Conservation (phyloP, 257 asterid genomes). For the Solanum piurae region DNA sequence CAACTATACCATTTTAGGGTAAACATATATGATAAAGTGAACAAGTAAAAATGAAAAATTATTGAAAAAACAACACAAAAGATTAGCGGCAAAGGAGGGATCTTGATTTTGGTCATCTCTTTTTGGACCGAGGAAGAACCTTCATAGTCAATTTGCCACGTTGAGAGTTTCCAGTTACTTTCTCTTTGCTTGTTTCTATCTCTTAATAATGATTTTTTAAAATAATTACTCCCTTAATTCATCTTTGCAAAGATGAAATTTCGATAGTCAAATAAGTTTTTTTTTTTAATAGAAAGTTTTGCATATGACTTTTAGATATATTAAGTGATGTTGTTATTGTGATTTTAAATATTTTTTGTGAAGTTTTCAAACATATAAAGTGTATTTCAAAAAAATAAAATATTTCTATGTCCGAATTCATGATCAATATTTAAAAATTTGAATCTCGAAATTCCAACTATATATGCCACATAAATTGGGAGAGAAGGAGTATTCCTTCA, state of each 20-base stretch:
- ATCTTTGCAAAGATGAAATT: neutral
- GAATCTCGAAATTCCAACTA: neutral
- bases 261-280: too few species aligned
- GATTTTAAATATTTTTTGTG: neutral
- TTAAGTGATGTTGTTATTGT: neutral
- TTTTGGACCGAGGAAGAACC: neutral
- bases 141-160: neutral
- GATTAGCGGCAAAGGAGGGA: neutral
- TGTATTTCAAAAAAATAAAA: too few species aligned
- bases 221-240: neutral
- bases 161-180: neutral
- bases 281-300: too few species aligned
- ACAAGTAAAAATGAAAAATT: too few species aligned
- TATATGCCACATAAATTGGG: neutral
- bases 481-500: neutral
- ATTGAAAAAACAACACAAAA: neutral
- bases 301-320: neutral
- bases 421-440: too few species aligned
- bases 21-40: neutral
- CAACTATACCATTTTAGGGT: neutral
- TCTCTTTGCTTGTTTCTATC: neutral
- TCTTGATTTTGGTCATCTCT: neutral
- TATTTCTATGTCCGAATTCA: too few species aligned
- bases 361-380: neutral
- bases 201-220: too few species aligned